Evolutionary conservation across 768 basidiomycete genomes (phyloP).

Genomic region (Clitopilus passeckerianus): DNA sequence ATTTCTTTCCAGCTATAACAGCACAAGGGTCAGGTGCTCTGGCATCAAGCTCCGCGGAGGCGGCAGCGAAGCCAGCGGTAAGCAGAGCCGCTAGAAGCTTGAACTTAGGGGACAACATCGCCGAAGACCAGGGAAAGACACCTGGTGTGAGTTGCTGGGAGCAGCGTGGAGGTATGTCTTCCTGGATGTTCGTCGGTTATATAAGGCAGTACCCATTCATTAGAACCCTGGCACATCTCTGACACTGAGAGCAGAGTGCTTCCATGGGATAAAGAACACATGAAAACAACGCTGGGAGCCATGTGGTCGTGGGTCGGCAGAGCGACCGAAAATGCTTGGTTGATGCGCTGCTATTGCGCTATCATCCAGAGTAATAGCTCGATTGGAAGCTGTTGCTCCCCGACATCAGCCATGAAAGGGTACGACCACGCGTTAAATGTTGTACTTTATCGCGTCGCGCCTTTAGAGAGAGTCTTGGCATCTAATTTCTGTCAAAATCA

Average conservation of each 20-base stretch:
- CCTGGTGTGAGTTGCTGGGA: background rate
- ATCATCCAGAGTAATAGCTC: background rate
- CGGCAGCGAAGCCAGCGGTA: background rate
- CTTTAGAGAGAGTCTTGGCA: background rate
- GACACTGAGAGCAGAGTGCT: background rate
- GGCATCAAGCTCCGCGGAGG: slow-evolving; percentile 1
- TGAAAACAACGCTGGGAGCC: background rate
- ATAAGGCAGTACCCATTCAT: background rate
- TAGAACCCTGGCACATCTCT: background rate
- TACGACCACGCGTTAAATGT: background rate
- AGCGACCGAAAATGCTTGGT: background rate
- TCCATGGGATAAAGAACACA: background rate
- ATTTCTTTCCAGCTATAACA: slow-evolving; percentile 47
- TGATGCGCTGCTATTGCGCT: background rate
- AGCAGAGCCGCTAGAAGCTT: background rate
- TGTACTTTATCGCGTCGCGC: background rate
- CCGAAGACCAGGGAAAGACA: background rate
- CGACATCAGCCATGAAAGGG: background rate
- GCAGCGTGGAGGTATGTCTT: background rate
- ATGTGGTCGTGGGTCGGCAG: background rate
- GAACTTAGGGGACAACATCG: background rate
- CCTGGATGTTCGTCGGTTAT: background rate
- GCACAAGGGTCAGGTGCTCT: slow-evolving; percentile 40
- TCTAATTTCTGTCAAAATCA: background rate
- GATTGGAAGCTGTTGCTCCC: background rate